phyloP scores from a whole-genome alignment of 73 alveolate genomes.

The Symbiodinium pilosum region DNA sequence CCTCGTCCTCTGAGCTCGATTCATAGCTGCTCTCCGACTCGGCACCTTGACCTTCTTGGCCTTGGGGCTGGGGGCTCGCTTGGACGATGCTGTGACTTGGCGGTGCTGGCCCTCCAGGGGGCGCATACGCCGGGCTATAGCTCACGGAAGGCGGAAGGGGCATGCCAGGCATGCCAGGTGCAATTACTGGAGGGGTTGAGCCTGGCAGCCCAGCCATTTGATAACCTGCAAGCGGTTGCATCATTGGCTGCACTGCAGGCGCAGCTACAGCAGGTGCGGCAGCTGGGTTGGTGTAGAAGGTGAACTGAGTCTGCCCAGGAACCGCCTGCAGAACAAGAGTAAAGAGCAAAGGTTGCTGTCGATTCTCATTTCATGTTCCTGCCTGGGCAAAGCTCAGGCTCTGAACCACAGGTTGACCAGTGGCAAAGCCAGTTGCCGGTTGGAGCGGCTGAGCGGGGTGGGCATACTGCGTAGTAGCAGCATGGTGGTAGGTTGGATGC shows the following conservation, averaged over 20 bases:
- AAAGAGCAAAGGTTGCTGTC: too few species aligned
- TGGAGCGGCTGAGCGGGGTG: slow-evolving; percentile 21
- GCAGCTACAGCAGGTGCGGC: too few species aligned
- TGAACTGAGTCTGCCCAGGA: neutral
- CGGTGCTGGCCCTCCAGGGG: neutral
- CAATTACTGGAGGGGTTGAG: neutral
- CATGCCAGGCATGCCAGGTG: neutral
- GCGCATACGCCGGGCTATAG: neutral
- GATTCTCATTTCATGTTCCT: too few species aligned
- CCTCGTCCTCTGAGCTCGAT: neutral
- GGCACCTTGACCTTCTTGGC: too few species aligned
- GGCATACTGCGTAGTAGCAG: slow-evolving; percentile 50
- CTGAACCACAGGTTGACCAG: neutral
- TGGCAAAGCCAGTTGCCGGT: neutral
- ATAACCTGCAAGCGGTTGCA: neutral
- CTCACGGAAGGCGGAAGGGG: neutral
- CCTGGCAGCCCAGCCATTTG: neutral
- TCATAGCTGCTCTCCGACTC: slow-evolving; percentile 8
- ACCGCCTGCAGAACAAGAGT: too few species aligned
- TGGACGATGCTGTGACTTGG: neutral
- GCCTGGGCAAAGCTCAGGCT: neutral
- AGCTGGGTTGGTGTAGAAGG: neutral
- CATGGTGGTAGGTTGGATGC: slow-evolving; percentile 59
- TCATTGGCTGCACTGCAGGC: neutral
- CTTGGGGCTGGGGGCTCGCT: neutral